Percentiles rank a stretch among this genome's conserved stretches.
These are phyloP conservation scores for Vitis rupestris DNA, from an alignment of 164 flowering plant species.

Conservation along the genomic window DNA sequence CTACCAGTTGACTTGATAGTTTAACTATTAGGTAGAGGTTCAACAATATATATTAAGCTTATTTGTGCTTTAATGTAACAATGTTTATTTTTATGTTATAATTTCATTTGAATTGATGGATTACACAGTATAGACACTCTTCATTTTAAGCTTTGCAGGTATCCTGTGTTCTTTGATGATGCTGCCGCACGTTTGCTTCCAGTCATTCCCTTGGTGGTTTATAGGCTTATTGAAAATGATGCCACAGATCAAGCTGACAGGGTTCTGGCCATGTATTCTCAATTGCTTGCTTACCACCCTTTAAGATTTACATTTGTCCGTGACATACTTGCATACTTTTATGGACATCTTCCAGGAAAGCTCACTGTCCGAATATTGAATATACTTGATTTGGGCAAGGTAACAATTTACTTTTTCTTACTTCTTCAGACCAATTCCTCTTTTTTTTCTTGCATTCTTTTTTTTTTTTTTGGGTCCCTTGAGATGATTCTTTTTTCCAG, in stretches of 20 bases:
- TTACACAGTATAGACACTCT: not conserved
- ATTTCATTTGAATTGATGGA: not conserved
- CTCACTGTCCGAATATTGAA: conserved; percentile 75
- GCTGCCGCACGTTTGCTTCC: conserved; percentile 92
- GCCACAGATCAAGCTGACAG: conserved; percentile 78
- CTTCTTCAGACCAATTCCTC: not conserved
- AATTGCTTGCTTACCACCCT: conserved; percentile 80
- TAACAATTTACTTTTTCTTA: conserved; percentile 20
- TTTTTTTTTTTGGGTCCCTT: not conserved
- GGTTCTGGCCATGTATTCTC: conserved; percentile 61
- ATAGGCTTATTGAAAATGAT: conserved; percentile 95
- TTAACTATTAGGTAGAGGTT: no score
- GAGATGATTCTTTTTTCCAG: not conserved
- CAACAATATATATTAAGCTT: no score
- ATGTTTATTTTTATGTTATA: not conserved
- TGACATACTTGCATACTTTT: conserved; percentile 93
- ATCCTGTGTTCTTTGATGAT: conserved; percentile 93
- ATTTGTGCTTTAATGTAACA: no score
- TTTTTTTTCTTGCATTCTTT: not conserved
- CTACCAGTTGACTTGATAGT: no score
- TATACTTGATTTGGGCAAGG: conserved; percentile 88
- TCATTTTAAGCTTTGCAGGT: conserved; percentile 41
- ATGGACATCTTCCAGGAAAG: conserved; percentile 92
- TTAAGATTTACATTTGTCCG: conserved; percentile 91
- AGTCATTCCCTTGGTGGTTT: conserved; percentile 82